Evolutionary conservation across 2,329 filamentous ascomycete genomes (phyloP).

Genomic region (Thielaviopsis euricoi): DNA sequence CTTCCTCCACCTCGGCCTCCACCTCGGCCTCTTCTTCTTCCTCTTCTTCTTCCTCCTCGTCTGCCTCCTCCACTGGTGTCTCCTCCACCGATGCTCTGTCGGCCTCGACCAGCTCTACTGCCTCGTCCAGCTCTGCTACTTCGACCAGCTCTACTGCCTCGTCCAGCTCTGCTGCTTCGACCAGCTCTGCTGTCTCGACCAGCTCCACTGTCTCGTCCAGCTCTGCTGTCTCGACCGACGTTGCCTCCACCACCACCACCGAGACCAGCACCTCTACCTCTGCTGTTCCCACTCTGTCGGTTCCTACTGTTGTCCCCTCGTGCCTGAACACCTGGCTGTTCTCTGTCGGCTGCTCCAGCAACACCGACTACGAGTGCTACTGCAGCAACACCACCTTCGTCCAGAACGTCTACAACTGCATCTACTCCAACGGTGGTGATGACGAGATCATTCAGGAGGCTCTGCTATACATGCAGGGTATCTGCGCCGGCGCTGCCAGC

Average conservation of each 20-base stretch:
- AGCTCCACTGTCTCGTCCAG: conserved; percentile 13
- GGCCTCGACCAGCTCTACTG: too few species aligned
- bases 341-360: conserved; percentile 58
- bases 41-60: too few species aligned
- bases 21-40: too few species aligned
- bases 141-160: too few species aligned
- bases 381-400: conserved; percentile 67
- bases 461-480: conserved; percentile 73
- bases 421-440: conserved; percentile 57
- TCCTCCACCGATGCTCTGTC: conserved; percentile 7
- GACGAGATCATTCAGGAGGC: conserved; percentile 52
- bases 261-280: conserved; percentile 18
- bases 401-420: conserved; percentile 62
- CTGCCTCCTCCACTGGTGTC: too few species aligned
- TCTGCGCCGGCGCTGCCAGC: conserved; percentile 62
- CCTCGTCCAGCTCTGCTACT: neutral
- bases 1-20: conserved; percentile 9
- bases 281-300: conserved; percentile 26
- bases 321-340: conserved; percentile 88
- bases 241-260: conserved; percentile 16
- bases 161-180: too few species aligned
- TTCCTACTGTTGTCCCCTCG: conserved; percentile 61
- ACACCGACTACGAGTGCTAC: conserved; percentile 73
- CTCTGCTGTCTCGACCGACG: conserved; percentile 3
- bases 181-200: too few species aligned